Conservation (phyloP, 2,329 filamentous ascomycete genomes). For the Pseudocercospora ulei region DNA sequence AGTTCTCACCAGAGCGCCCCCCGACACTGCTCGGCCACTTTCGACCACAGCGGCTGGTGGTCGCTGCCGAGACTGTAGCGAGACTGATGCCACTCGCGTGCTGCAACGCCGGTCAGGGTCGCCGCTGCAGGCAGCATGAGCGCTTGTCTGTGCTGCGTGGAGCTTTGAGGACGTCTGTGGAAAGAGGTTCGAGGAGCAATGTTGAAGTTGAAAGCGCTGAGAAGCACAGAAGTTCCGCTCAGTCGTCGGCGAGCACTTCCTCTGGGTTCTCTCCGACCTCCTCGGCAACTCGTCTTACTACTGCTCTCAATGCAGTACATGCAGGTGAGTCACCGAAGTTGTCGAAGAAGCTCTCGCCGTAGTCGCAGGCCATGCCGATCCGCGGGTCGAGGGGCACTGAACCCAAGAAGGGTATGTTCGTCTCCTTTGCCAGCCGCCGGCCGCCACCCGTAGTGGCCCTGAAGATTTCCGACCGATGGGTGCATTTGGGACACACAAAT, state of each 20-base stretch:
- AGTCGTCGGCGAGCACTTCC: constrained; percentile 28
- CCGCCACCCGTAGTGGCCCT: constrained; percentile 83
- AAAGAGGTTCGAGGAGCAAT: background rate
- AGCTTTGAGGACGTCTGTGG: constrained; percentile 24
- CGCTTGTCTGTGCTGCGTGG: no score
- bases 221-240: no score
- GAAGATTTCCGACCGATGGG: constrained; percentile 73
- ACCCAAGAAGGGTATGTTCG: constrained; percentile 78
- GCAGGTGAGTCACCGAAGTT: constrained; percentile 88
- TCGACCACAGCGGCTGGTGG: no score
- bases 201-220: no score
- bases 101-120: constrained; percentile 22
- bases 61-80: no score
- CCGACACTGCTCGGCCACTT: no score
- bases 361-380: constrained; percentile 94
- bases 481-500: constrained; percentile 91
- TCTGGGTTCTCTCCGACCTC: constrained; percentile 31
- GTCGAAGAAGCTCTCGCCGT: constrained; percentile 94
- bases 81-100: no score
- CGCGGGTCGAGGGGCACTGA: constrained; percentile 83
- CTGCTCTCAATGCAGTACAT: constrained; percentile 66
- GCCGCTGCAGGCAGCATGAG: no score
- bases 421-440: constrained; percentile 67
- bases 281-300: constrained; percentile 58
- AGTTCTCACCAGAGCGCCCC: no score